Evolutionary conservation across 495 filamentous ascomycete species (phyloP), one percentile per base, ranked within the genome.

Genomic region (Hyaloscypha finlandica): DNA sequence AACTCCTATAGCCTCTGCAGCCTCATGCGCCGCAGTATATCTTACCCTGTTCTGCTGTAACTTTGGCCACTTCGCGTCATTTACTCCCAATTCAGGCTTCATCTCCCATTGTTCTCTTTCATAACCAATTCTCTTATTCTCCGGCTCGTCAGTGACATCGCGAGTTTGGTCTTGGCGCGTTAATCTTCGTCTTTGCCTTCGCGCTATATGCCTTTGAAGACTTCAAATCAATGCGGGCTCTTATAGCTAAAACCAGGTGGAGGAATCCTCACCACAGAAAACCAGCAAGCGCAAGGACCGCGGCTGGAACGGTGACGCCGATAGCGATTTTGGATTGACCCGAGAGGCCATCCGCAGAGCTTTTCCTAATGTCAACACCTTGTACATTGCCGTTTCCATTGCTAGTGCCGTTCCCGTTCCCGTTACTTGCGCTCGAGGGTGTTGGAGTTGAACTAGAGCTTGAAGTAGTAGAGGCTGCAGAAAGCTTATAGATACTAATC

Each of bases 111-210:
- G 42, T 45, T 45, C 42, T 19, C 42, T 45, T 45, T 45, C 42
- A 45, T 45, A 45, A 45, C 42, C 42, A 45, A 45, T 45, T 45
- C 14, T 45, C 42, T 45, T 45, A 45, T 45, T 45, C 42, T 45
- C 42, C 42, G 42, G 42, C 42, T 45, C 42, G 6, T 8, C 42
- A 45, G 42, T 45, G 42, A 45, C 42, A 45, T 45, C 42, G 42
- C 14, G 42, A 45, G 42, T 45, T 45, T 45, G 42, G 42, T 45
- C 14, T 45, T 45, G 42, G 42, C 42, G 42, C 42, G 42, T 45
- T 45, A 45, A 45, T 45, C 42, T 45, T 45, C 42, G 42, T 45
- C 42, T 45, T 45, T 45, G 42, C 42, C 42, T 45, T 45, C 42
- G 42, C 42, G 42, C 42, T 12, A 45, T 45, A 45, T 45, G 14